A percentile compares a stretch with the other conserved stretches of the same genome.
Conservation (phyloP, 2,329 filamentous ascomycete genomes). For the Tolypocladium sp. region DNA sequence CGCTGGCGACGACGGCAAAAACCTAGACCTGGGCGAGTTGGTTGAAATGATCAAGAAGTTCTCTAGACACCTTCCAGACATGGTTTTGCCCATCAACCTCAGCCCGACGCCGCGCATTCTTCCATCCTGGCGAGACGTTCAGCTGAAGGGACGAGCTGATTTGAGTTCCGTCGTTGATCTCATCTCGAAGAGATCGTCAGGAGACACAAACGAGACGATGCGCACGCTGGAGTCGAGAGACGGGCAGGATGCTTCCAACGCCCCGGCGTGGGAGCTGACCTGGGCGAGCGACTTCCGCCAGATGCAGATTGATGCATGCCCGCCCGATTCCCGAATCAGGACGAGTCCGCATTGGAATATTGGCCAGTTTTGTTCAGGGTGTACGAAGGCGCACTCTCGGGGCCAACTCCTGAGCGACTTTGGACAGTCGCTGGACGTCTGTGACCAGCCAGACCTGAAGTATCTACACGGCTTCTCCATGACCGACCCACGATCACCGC, state of each 20-base stretch:
- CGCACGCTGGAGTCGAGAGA: neutral
- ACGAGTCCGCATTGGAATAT: constrained; percentile 54
- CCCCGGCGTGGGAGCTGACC: neutral
- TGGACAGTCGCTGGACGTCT: constrained; percentile 56
- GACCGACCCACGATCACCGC: constrained; percentile 51
- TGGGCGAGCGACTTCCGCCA: constrained; percentile 24
- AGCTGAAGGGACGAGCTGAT: constrained; percentile 9
- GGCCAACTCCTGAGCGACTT: constrained; percentile 60
- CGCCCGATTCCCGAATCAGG: constrained; percentile 50
- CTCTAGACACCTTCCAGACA: constrained; percentile 63
- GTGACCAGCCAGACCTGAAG: constrained; percentile 68
- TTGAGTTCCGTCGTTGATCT: constrained; percentile 17
- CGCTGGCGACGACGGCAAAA: constrained; percentile 19
- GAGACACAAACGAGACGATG: constrained; percentile 2
- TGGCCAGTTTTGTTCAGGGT: constrained; percentile 54
- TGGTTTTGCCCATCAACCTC: constrained; percentile 78
- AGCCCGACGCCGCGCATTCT: constrained; percentile 32
- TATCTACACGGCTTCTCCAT: constrained; percentile 67
- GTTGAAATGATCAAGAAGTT: constrained; percentile 64
- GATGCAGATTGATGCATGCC: constrained; percentile 45
- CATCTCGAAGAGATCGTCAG: constrained; percentile 16
- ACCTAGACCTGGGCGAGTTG: constrained; percentile 31
- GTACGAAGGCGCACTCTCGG: constrained; percentile 53
- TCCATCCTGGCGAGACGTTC: constrained; percentile 50
- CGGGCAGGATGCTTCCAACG: neutral